A percentile compares a stretch with the other conserved stretches of the same genome.
phyloP scores from a whole-genome alignment of 2,329 filamentous ascomycete genomes.

The Apiospora rasikravindrae region DNA sequence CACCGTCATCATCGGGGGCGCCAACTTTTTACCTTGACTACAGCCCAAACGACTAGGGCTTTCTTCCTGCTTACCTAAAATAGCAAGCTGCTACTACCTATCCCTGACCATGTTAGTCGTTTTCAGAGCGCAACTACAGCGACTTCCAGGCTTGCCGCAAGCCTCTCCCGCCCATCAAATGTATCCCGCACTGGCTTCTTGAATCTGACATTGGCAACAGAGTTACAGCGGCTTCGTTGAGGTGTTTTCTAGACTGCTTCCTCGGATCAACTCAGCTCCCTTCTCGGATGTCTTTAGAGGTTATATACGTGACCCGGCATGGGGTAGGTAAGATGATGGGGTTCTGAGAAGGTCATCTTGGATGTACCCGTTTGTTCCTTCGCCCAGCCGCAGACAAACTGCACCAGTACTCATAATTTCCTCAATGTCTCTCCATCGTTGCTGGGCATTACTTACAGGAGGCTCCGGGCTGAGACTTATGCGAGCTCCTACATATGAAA shows the following conservation, averaged over 20 bases:
- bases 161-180: background rate
- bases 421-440: slow-evolving; percentile 1
- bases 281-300: slow-evolving; percentile 65
- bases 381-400: background rate
- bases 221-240: background rate
- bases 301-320: slow-evolving; percentile 76
- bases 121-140: slow-evolving; percentile 1
- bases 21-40: background rate
- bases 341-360: slow-evolving; percentile 12
- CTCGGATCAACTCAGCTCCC: background rate
- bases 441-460: background rate
- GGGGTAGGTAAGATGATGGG: slow-evolving; percentile 59
- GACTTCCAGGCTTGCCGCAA: slow-evolving; percentile 4
- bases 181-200: background rate
- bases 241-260: background rate
- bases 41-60: background rate
- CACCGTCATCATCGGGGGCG: background rate
- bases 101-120: slow-evolving; percentile 12
- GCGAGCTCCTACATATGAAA: slow-evolving; percentile 23
- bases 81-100: background rate
- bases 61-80: background rate
- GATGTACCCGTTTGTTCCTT: background rate
- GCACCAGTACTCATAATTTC: background rate
- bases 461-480: background rate
- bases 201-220: background rate